A percentile compares a stretch with the other conserved stretches of the same genome.
These are phyloP conservation scores for Mycena amicta DNA, from an alignment of 768 basidiomycete genomes.

Conservation along the genomic window DNA sequence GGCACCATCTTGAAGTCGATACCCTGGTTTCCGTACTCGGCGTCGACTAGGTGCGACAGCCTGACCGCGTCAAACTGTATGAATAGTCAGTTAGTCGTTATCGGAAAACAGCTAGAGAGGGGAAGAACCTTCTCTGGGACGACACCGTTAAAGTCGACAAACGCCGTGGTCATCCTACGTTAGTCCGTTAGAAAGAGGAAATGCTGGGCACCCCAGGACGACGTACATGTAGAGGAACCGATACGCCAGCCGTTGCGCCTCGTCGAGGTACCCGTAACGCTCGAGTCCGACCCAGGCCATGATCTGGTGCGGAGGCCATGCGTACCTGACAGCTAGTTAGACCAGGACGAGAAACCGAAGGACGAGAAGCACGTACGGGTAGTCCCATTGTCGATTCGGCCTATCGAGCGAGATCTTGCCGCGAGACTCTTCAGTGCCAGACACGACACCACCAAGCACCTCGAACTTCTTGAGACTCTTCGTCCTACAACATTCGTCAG, in stretches of 20 bases:
- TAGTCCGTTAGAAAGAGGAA: background rate
- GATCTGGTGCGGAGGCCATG: constrained; percentile 95
- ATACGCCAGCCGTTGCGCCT: constrained; percentile 91
- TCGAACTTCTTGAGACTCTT: constrained; percentile 94
- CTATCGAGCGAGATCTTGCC: constrained; percentile 95
- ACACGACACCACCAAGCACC: constrained; percentile 91
- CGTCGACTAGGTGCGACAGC: constrained; percentile 93
- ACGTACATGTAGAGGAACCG: constrained; percentile 94
- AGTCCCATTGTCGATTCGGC: constrained; percentile 99
- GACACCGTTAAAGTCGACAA: constrained; percentile 96
- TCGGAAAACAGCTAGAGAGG: background rate
- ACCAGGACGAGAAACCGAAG: background rate
- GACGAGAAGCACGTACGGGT: constrained; percentile 65
- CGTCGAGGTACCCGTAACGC: constrained; percentile 92
- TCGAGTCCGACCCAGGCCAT: constrained; percentile 98
- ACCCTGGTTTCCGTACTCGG: constrained; percentile 96
- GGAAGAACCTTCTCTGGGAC: constrained; percentile 86
- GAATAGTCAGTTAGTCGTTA: constrained; percentile 12
- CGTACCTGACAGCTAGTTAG: constrained; percentile 17
- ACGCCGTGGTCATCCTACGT: constrained; percentile 86
- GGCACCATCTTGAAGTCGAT: constrained; percentile 98
- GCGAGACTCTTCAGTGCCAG: constrained; percentile 94
- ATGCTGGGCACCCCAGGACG: background rate
- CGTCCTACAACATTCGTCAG: constrained; percentile 51
- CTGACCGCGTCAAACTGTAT: constrained; percentile 91